These are phyloP conservation scores for Neoarthrinium moseri DNA, from an alignment of 2,329 filamentous ascomycete species.

Conservation along the genomic window DNA sequence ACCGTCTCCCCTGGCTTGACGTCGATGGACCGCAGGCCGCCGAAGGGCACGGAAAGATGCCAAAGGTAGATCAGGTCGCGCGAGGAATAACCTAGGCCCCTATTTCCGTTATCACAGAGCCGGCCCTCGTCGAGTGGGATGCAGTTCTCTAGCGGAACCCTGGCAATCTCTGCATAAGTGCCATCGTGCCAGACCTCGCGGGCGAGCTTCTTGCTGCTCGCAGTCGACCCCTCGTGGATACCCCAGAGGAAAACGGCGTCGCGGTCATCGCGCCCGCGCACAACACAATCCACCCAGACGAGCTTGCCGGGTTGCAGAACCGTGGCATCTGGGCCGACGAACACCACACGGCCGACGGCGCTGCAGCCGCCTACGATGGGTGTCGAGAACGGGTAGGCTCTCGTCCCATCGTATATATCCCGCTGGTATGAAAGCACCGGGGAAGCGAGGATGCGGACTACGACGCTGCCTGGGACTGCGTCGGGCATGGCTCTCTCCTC, in stretches of 20 bases:
- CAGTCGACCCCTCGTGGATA: constrained; percentile 24
- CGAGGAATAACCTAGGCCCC: constrained; percentile 34
- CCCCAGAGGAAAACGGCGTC: constrained; percentile 25
- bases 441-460: constrained; percentile 37
- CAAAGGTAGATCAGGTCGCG: constrained; percentile 36
- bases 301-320: constrained; percentile 28
- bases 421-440: constrained; percentile 37
- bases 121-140: constrained; percentile 28
- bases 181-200: constrained; percentile 30
- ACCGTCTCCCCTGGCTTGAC: constrained; percentile 45
- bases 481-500: constrained; percentile 30
- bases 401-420: constrained; percentile 37
- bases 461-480: constrained; percentile 31
- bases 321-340: constrained; percentile 30
- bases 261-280: constrained; percentile 32
- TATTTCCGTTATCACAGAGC: constrained; percentile 20
- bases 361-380: constrained; percentile 27
- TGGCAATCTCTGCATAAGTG: constrained; percentile 31
- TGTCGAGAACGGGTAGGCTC: constrained; percentile 23
- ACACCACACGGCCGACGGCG: constrained; percentile 32
- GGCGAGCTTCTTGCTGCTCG: constrained; percentile 24
- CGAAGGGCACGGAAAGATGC: constrained; percentile 38
- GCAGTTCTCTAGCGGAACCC: constrained; percentile 34
- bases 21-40: constrained; percentile 41
- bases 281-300: constrained; percentile 30